Conservation (phyloP, 2,329 filamentous ascomycete genomes). For the Alternaria sp. region DNA sequence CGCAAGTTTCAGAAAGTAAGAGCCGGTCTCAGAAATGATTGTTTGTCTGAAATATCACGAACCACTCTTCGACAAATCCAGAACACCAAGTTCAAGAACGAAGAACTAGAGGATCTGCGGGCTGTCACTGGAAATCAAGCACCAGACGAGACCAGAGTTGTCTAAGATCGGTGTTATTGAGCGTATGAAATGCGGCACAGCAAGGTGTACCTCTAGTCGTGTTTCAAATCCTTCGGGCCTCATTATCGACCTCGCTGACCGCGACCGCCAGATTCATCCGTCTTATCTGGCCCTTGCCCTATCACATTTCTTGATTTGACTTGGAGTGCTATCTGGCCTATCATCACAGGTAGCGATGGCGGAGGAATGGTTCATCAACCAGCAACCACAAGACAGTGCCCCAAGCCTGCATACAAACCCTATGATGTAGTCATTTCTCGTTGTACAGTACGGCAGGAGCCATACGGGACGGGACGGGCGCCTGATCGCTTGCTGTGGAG, state of each 20-base stretch:
- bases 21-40: not conserved
- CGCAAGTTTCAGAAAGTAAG: not conserved
- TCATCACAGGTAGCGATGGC: not conserved
- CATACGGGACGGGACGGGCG: not conserved
- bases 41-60: not conserved
- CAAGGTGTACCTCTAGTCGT: not conserved
- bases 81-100: not conserved
- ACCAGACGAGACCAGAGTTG: fast-evolving
- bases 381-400: not conserved
- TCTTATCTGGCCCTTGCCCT: not conserved
- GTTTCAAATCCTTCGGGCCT: conserved; percentile 1
- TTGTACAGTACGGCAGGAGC: not conserved
- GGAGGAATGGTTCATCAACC: not conserved
- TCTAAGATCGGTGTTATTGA: not conserved
- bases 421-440: not conserved
- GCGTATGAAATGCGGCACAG: not conserved
- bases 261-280: not conserved
- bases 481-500: not conserved
- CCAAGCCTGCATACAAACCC: not conserved
- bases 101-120: not conserved
- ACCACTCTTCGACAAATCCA: not conserved
- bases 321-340: not conserved
- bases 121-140: not conserved
- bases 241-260: not conserved
- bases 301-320: not conserved